A percentile compares a stretch with the other conserved stretches of the same genome.
These are phyloP conservation scores for Debaryomyces psychrophilus DNA, from an alignment of 1,139 yeast genomes.

Conservation along the genomic window DNA sequence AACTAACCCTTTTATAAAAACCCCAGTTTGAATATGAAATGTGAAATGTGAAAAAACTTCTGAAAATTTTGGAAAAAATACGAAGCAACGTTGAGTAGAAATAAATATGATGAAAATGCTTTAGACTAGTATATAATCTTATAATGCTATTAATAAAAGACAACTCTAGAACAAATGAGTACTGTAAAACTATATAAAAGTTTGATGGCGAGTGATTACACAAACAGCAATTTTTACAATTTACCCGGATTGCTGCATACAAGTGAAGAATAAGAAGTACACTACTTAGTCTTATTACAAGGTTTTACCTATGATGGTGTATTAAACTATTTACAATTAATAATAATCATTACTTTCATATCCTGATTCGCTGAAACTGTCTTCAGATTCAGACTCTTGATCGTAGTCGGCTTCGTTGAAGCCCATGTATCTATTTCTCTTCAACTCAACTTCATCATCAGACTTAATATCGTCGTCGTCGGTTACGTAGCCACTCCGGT, in stretches of 20 bases:
- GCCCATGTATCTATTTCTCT: conserved; percentile 47
- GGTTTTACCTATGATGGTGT: neutral
- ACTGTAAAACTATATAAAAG: conserved; percentile 2
- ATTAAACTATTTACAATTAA: conserved; percentile 19
- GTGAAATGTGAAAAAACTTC: conserved; percentile 5
- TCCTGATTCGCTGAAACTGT: conserved; percentile 33
- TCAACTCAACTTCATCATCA: conserved; percentile 50
- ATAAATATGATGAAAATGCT: neutral
- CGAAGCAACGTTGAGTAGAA: conserved; percentile 1
- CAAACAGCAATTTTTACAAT: conserved; percentile 3
- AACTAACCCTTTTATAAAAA: neutral
- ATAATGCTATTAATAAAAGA: neutral
- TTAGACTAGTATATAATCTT: neutral
- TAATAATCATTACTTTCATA: conserved; percentile 52
- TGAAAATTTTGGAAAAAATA: neutral
- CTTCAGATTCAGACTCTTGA: conserved; percentile 39
- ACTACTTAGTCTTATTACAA: neutral
- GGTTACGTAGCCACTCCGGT: conserved; percentile 19
- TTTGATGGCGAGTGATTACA: conserved; percentile 8
- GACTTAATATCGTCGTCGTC: conserved; percentile 34
- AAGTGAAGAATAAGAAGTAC: neutral
- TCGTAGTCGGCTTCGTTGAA: conserved; percentile 54
- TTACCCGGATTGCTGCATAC: conserved; percentile 6
- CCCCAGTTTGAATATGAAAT: neutral
- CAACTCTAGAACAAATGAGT: neutral